Base-by-base conservation (phyloP, 2,329 filamentous ascomycete genomes). In the Ceratocystis diversiconidia region DNA sequence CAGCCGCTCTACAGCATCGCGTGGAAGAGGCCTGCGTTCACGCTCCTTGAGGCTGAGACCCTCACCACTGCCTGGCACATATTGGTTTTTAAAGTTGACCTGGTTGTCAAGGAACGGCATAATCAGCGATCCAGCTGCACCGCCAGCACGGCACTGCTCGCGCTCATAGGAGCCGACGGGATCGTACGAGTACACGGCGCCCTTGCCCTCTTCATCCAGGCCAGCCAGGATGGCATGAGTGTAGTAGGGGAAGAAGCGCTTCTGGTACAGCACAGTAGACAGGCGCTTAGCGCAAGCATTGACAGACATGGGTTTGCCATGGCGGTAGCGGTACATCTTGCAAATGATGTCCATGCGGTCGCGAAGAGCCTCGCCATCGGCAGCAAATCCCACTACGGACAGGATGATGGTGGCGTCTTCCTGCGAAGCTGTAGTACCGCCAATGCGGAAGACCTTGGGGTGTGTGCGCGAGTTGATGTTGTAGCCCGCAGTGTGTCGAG, bases 101-200 rank as follows among this genome's bases (percentile, higher is more conserved):
- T 99, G 95, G 76, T 99, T 99, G 77, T 99, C 94, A 73, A 99
- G 79, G 82, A 99, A 99, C 1, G 94, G 94, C 89, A 96, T 99
- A 77, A 99, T 99, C 76, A 99, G 79, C 73, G 89, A 94, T 64
- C 90, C 88, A 22, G 92, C 92, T 15, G 94, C 92, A 72, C 94
- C 94, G 52, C 90, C 94, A 44, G 94, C 92, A 70, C 92, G 86
- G 79, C 92, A 96, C 79, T 95, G 90, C 79, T 99, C 94, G 70
- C 94, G 82, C 81, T 99, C 94, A 78, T 97, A 99, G 75, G 90
- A 95, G 71, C 94, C 94, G 52, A 99, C 94, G 0, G 94, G 94
- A 74, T 99, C 94, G 79, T 99, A 99, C 69, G 89, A 94, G 82
- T 96, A 99, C 68, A 99, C 82, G 64, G 92, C 92, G 67, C 94